phyloP scores from a whole-genome alignment of 768 basidiomycete species.

The Naganishia antarctica region DNA sequence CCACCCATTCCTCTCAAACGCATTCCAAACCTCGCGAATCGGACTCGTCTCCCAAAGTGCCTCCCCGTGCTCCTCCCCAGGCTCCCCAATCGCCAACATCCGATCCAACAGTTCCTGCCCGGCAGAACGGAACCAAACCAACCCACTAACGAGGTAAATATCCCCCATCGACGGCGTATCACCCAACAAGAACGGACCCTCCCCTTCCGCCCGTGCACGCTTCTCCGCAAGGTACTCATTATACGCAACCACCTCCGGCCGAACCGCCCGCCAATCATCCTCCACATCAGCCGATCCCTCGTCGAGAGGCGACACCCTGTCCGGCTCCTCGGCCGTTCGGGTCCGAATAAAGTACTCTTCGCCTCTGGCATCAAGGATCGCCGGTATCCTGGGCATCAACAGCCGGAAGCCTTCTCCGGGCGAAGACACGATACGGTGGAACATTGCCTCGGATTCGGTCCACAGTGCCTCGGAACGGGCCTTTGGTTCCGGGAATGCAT shows the following conservation, averaged over 20 bases:
- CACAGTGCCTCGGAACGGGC: conserved; percentile 1
- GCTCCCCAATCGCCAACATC: conserved; percentile 9
- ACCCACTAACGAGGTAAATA: conserved; percentile 8
- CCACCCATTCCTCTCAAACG: conserved; percentile 20
- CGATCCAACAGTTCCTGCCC: conserved; percentile 9
- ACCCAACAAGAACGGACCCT: conserved; percentile 23
- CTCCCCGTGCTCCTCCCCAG: background rate
- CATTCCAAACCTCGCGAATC: conserved; percentile 18
- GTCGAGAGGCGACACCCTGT: background rate
- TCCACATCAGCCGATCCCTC: conserved; percentile 8
- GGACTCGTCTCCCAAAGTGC: conserved; percentile 13
- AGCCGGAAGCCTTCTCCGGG: conserved; percentile 2
- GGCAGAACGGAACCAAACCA: conserved; percentile 22
- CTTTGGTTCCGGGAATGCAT: conserved; percentile 18
- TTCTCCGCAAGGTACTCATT: background rate
- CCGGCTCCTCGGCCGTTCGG: background rate
- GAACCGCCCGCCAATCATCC: conserved; percentile 22
- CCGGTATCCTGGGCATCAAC: conserved; percentile 16
- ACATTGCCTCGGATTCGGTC: background rate
- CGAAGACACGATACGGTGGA: background rate
- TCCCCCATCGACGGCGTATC: conserved; percentile 23
- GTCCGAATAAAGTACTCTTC: conserved; percentile 27
- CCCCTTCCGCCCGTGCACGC: background rate
- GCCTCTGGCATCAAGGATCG: conserved; percentile 22
- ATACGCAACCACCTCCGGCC: background rate